Evolutionary conservation across 139 green algal genomes (phyloP), one percentile per base, ranked within the genome.

Genomic region (Astrephomene gubernaculifera): DNA sequence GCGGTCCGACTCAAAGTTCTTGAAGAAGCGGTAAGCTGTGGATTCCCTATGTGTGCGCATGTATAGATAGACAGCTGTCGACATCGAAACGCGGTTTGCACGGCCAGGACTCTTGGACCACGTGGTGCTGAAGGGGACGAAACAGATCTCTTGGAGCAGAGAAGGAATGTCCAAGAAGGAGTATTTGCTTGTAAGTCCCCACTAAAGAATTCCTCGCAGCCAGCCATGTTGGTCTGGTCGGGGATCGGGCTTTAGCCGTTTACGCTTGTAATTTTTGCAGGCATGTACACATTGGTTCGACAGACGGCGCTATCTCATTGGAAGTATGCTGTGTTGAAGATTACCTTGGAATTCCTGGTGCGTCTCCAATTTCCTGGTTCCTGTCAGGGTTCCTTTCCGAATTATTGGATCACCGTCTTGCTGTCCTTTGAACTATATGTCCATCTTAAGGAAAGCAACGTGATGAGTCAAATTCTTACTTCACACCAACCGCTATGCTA

Each of bases 261-360:
- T 65, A 22, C 17, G 22, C 19, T n/a, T 33, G 57, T 65, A 35
- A 65, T 9, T 6, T 65, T 29, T 35, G 9, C 73, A 81, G 73
- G 75, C 57, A 82, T 82, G 75, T 82, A 71, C 27, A 82, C 75
- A 17, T 57, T 82, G 2, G 54, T 82, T 2, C 75, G 75, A 2
- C 75, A 82, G 27, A 36, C 57, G 27, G 75, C 75, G 38, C 43
- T 82, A 33, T 43, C 49, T 6, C 39, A 57, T 3, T 82, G 75
- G 75, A 71, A 82, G 57, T 82, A 33, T 9, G 38, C 75, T 2
- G 22, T 82, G 12, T 57, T 82, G 27, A 71, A 60, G 57, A 60
- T 71, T 2, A 24, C 57, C 3, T n/a, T 82, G 5, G 75, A 82
- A 29, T 68, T 68, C 29, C 54, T 82, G 38, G 70, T 78, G 24